These are phyloP conservation scores for Pseudozyma thailandica DNA, from an alignment of 1,284 basidiomycete genomes.

Conservation along the genomic window DNA sequence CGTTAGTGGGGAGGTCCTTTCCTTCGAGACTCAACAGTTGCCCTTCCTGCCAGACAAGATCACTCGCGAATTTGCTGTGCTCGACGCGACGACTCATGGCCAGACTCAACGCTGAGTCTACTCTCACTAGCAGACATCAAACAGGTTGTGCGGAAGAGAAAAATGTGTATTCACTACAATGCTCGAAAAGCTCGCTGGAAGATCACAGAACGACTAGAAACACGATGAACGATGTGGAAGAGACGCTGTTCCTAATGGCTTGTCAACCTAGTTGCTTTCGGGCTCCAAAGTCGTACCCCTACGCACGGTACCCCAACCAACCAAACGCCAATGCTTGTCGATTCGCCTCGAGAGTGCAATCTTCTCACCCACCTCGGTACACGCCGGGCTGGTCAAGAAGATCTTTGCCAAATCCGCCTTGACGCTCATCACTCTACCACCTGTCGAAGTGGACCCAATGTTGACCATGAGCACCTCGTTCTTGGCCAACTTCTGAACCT, in stretches of 20 bases:
- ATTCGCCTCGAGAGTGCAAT: constrained; percentile 65
- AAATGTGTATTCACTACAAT: no score
- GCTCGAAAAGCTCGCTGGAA: no score
- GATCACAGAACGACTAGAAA: background rate
- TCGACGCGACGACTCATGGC: no score
- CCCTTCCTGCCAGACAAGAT: no score
- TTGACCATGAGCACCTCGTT: constrained; percentile 81
- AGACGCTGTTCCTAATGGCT: no score
- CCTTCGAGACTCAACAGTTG: no score
- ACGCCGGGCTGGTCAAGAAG: constrained; percentile 65
- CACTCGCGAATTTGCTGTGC: no score
- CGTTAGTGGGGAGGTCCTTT: no score
- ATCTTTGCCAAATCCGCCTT: constrained; percentile 67
- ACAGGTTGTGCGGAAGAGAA: no score
- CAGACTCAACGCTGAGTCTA: no score
- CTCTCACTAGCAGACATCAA: no score
- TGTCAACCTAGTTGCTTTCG: constrained; percentile 51
- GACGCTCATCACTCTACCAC: constrained; percentile 63
- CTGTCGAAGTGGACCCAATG: constrained; percentile 68
- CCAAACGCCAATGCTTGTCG: constrained; percentile 91
- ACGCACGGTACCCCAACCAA: constrained; percentile 69
- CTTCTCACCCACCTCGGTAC: constrained; percentile 68
- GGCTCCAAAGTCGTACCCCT: constrained; percentile 63
- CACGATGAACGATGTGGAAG: no score
- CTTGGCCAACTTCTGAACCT: constrained; percentile 86